A percentile compares a stretch with the other conserved stretches of the same genome.
These are phyloP conservation scores for Teunomyces atbi DNA, from an alignment of 805 yeast species.

Conservation along the genomic window DNA sequence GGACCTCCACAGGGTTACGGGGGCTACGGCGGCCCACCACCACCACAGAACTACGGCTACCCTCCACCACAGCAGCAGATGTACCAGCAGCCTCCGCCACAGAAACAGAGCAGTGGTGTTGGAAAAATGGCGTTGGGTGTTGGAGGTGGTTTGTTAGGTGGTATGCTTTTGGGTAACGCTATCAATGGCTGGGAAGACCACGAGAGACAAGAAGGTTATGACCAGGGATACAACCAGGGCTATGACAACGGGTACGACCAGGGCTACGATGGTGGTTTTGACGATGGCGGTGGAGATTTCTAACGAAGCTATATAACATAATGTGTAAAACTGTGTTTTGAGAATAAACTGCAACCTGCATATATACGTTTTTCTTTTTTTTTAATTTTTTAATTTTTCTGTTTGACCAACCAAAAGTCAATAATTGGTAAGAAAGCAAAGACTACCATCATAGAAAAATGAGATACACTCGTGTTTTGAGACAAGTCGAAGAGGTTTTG, in stretches of 20 bases:
- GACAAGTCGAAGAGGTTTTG: slow-evolving; percentile 50
- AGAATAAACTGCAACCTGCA: neutral
- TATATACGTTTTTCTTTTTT: neutral
- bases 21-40: slow-evolving; percentile 16
- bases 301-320: no score
- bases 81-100: slow-evolving; percentile 28
- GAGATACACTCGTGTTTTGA: slow-evolving; percentile 43
- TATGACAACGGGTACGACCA: slow-evolving; percentile 27
- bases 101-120: slow-evolving; percentile 20
- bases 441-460: slow-evolving; percentile 15
- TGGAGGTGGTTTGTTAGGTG: slow-evolving; percentile 61
- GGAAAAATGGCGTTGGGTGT: slow-evolving; percentile 44
- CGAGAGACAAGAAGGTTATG: slow-evolving; percentile 26
- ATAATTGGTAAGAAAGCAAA: neutral
- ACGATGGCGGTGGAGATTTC: slow-evolving; percentile 21
- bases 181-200: slow-evolving; percentile 29
- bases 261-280: slow-evolving; percentile 22
- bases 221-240: slow-evolving; percentile 35
- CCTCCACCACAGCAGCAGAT: slow-evolving; percentile 25
- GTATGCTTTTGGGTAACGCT: slow-evolving; percentile 50
- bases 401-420: slow-evolving; percentile 8
- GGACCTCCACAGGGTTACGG: slow-evolving; percentile 20
- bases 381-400: neutral
- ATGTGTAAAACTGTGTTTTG: no score
- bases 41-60: slow-evolving; percentile 28